Conservation (phyloP, 176 grass and related monocot species). For the Juncus inflexus region DNA sequence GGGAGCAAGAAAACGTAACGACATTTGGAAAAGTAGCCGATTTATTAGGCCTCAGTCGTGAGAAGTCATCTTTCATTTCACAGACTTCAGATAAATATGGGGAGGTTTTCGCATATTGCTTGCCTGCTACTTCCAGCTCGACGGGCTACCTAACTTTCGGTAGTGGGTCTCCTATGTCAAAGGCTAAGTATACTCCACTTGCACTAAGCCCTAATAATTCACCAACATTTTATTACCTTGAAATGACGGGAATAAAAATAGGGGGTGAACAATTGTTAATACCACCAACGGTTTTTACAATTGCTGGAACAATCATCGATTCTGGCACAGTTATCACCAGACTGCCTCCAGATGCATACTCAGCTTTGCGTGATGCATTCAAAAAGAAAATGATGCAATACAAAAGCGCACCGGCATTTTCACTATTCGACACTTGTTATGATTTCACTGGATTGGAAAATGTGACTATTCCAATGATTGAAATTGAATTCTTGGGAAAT, state of each 20-base stretch:
- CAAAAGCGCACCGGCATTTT: neutral
- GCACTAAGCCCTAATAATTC: too few relatives aligned
- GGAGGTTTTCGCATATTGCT: conserved; percentile 39
- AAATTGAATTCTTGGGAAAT: conserved; percentile 14
- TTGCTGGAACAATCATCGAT: conserved; percentile 5
- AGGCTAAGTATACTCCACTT: conserved; percentile 17
- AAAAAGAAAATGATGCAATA: conserved; percentile 21
- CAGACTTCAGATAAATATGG: neutral
- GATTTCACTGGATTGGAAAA: conserved; percentile 18
- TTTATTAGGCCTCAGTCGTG: conserved; percentile 35
- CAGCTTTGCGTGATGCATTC: conserved; percentile 14
- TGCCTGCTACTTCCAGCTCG: conserved; percentile 21
- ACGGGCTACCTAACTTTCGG: conserved; percentile 32
- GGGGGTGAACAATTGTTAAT: conserved; percentile 6
- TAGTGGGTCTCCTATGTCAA: neutral
- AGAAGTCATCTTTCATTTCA: conserved; percentile 21
- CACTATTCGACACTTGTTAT: conserved; percentile 30
- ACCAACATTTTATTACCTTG: conserved; percentile 16
- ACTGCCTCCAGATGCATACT: conserved; percentile 22
- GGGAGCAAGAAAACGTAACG: neutral
- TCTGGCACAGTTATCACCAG: conserved; percentile 37
- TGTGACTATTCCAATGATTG: conserved; percentile 12
- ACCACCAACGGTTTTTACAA: neutral
- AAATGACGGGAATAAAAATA: conserved; percentile 23
- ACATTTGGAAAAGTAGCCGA: neutral